Conservation (phyloP, 139 green algal genomes). For the Zygnema circumcarinatum region DNA sequence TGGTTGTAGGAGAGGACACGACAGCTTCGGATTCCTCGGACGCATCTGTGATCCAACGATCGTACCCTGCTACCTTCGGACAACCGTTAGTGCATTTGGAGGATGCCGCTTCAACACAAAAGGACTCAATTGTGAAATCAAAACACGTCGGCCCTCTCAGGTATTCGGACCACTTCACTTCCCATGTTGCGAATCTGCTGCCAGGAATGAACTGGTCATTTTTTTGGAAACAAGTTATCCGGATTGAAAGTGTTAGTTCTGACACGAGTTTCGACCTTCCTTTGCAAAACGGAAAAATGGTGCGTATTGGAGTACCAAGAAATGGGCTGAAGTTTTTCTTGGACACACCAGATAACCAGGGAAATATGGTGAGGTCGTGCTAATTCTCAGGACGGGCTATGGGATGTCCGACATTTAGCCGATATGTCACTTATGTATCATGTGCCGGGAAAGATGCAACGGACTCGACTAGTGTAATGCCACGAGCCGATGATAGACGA, state of each 20-base stretch:
- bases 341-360: neutral
- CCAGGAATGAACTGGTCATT: no score
- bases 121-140: neutral
- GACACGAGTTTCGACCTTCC: no score
- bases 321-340: neutral
- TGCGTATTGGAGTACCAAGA: neutral
- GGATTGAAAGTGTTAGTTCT: neutral
- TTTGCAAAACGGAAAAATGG: no score
- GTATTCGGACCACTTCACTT: neutral
- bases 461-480: no score
- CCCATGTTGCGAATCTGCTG: neutral
- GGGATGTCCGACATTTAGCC: neutral
- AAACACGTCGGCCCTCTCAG: neutral
- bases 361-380: neutral
- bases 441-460: no score
- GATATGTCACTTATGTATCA: no score
- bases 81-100: neutral
- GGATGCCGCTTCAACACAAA: neutral
- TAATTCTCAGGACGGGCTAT: neutral
- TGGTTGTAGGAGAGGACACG: conserved; percentile 2
- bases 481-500: no score
- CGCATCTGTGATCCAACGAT: neutral
- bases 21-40: conserved; percentile 2
- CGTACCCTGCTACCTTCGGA: conserved; percentile 1
- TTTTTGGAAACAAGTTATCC: neutral